These are phyloP conservation scores for Mallotus repandus DNA, from an alignment of 441 rosid species.

Conservation along the genomic window DNA sequence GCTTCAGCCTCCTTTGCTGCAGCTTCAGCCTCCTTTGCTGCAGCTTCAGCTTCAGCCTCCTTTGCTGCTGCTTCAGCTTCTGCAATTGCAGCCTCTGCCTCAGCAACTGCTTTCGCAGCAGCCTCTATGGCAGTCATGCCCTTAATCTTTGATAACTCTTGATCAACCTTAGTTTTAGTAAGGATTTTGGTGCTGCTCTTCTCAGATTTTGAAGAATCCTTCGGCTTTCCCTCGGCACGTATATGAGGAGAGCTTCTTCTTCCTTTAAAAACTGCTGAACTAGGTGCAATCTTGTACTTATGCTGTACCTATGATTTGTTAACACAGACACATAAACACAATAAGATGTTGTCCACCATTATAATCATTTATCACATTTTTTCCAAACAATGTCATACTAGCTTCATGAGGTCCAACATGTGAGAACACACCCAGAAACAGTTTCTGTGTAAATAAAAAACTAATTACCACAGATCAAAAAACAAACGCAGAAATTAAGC, in stretches of 20 bases:
- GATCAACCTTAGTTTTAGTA: conserved; percentile 50
- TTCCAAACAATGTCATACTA: neutral
- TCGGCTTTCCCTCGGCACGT: conserved; percentile 55
- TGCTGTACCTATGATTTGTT: conserved; percentile 65
- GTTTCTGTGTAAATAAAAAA: conserved; percentile 14
- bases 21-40: too few species aligned
- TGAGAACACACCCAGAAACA: neutral
- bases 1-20: conserved; percentile 98
- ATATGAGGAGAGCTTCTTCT: conserved; percentile 40
- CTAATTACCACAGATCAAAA: conserved; percentile 13
- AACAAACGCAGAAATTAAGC: conserved; percentile 7
- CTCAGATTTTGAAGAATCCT: conserved; percentile 42
- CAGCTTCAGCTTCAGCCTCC: too few species aligned
- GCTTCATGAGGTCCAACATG: neutral
- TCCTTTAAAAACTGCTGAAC: conserved; percentile 37
- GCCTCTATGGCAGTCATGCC: conserved; percentile 90
- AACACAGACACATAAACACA: conserved; percentile 13
- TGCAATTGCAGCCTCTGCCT: conserved; percentile 90
- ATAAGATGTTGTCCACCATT: neutral
- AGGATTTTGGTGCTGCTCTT: conserved; percentile 46
- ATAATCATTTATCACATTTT: neutral
- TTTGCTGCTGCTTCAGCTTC: too few species aligned
- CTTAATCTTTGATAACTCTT: conserved; percentile 55
- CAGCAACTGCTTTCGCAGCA: conserved; percentile 91
- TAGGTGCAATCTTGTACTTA: conserved; percentile 53